Base-by-base conservation (phyloP, 768 basidiomycete genomes). In the Hirschioporus abietinus region DNA sequence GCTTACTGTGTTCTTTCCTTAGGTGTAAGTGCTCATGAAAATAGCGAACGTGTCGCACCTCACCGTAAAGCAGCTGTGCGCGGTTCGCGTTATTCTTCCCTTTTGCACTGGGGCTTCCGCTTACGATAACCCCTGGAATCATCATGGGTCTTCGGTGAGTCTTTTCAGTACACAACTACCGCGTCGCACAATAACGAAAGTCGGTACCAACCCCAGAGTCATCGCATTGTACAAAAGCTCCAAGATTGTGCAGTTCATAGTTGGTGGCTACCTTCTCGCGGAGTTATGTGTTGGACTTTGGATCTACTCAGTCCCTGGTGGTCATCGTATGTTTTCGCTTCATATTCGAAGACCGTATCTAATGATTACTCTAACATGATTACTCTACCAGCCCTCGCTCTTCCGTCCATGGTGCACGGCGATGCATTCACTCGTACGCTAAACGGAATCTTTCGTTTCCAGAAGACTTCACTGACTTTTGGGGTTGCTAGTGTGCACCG, bases 141-240 rank as follows among this genome's bases (percentile, higher is more conserved):
- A 26, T 59, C 58, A 59, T 59, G 58, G 58, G 58, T n/a, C 58
- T 59, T n/a, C 58, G 58, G 58, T 59, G 25, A 3, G n/a, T 59
- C 20, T n/a, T 59, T 30, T 30, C 8, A 30, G 30, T 30, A 30
- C 30, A 30, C 30, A 30, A 8, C 8, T 2, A 2, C 8, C 4
- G 2, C 30, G 8, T 8, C 30, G 30, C 30, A 8, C 30, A 30
- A 8, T 30, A 30, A 8, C 30, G 8, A 30, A 30, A 2, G 30
- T 30, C 8, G 30, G 4, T 30, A 3, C 20, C 58, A 7, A n/a
- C 9, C 7, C n/a, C 9, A 59, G 58, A 59, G 25, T 59, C 20
- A 7, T n/a, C 25, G 58, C 58, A 9, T 59, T 59, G 58, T 59
- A 59, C 9, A 26, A 26, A 9, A 59, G 58, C n/a, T n/a, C 20